These are phyloP conservation scores for Ceratocystis ficicola DNA, from an alignment of 2,329 filamentous ascomycete species.

Conservation along the genomic window DNA sequence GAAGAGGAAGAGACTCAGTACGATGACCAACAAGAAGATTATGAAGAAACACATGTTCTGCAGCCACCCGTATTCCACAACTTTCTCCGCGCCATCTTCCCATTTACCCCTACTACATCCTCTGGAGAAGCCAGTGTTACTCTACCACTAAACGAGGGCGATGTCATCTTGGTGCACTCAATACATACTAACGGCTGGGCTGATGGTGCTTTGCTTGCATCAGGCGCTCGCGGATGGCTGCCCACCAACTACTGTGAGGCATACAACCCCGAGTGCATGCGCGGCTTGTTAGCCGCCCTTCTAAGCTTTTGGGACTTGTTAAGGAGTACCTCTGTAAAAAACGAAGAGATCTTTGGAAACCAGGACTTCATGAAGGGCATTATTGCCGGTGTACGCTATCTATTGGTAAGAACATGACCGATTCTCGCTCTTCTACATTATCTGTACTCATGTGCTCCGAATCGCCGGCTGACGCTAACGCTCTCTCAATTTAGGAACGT, in stretches of 20 bases:
- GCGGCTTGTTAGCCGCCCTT: constrained; percentile 70
- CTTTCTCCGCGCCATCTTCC: constrained; percentile 87
- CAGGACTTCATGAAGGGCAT: constrained; percentile 91
- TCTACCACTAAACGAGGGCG: constrained; percentile 74
- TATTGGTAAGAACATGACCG: constrained; percentile 53
- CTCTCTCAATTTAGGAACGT: constrained; percentile 51
- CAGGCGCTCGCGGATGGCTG: constrained; percentile 83
- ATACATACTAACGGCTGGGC: constrained; percentile 98
- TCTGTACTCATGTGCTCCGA: not conserved
- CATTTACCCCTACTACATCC: constrained; percentile 69
- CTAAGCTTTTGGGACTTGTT: constrained; percentile 89
- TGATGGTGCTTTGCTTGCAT: constrained; percentile 77
- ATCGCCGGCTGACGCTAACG: not conserved
- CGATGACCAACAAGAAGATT: constrained; percentile 31
- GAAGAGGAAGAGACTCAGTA: constrained; percentile 29
- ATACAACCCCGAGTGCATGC: constrained; percentile 81
- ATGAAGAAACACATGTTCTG: constrained; percentile 22
- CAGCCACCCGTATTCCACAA: constrained; percentile 69
- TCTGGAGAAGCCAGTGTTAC: constrained; percentile 79
- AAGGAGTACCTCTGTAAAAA: constrained; percentile 61
- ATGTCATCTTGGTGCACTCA: constrained; percentile 87
- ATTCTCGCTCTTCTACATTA: not conserved
- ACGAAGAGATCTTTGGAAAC: constrained; percentile 68
- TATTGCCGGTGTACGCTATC: constrained; percentile 81
- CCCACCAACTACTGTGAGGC: constrained; percentile 97